Conservation (phyloP, 441 rosid species). For the Populus hybrid region DNA sequence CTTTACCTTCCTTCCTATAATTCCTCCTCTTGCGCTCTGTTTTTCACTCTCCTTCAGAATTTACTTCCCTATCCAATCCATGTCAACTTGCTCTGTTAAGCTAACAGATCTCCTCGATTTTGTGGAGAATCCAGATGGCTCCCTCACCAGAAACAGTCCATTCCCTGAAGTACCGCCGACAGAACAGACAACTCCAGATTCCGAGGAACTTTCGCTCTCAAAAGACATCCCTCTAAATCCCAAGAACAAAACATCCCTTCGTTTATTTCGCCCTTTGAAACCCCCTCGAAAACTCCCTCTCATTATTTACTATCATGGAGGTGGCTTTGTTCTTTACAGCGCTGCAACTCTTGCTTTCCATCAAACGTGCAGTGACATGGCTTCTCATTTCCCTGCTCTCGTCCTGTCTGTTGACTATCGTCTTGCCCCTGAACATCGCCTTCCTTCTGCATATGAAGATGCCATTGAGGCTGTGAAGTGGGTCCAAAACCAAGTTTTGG, state of each 20-base stretch:
- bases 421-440: conserved; percentile 40
- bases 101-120: conserved; percentile 32
- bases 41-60: background rate
- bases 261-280: conserved; percentile 46
- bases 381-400: conserved; percentile 28
- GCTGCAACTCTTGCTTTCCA: conserved; percentile 21
- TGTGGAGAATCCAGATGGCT: conserved; percentile 44
- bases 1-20: too few relatives aligned
- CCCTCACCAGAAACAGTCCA: conserved; percentile 39
- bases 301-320: conserved; percentile 41
- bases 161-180: conserved; percentile 35
- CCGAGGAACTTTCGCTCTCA: conserved; percentile 29
- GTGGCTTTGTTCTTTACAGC: conserved; percentile 28
- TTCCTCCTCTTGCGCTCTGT: background rate
- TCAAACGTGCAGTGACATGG: conserved; percentile 22
- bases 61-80: background rate
- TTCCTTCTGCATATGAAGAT: conserved; percentile 46
- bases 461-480: conserved; percentile 33
- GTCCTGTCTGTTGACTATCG: conserved; percentile 37
- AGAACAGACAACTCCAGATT: conserved; percentile 21
- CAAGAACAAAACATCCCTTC: conserved; percentile 40
- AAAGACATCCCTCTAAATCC: conserved; percentile 53
- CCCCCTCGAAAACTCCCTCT: conserved; percentile 50
- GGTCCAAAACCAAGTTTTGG: conserved; percentile 31
- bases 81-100: background rate